Percentiles rank a stretch among this genome's conserved stretches.
These are phyloP conservation scores for Calvatia gigantea DNA, from an alignment of 768 basidiomycete species.

Conservation along the genomic window DNA sequence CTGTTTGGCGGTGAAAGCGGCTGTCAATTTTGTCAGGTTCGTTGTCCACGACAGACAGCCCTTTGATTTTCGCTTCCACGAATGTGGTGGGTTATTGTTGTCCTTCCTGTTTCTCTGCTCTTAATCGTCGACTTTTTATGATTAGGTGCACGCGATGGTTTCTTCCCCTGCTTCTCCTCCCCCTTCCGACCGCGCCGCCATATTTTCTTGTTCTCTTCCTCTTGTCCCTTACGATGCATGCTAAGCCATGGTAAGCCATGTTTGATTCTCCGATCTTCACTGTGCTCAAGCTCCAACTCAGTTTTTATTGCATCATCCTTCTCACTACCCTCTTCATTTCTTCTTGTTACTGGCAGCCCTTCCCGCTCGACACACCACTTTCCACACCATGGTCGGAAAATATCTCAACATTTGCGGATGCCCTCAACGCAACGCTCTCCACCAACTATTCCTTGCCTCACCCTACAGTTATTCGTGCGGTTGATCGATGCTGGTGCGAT, in stretches of 20 bases:
- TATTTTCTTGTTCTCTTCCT: conserved; percentile 78
- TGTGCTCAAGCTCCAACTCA: conserved; percentile 26
- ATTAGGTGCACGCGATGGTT: conserved; percentile 85
- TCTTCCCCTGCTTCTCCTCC: conserved; percentile 70
- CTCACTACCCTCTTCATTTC: conserved; percentile 81
- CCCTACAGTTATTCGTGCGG: conserved; percentile 58
- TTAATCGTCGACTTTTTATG: conserved; percentile 2
- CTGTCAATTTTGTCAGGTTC: neutral
- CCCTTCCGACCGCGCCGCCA: conserved; percentile 76
- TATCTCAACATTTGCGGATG: conserved; percentile 71
- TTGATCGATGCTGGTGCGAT: conserved; percentile 88
- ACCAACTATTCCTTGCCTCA: conserved; percentile 37
- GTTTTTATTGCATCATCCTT: conserved; percentile 85
- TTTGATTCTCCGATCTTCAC: neutral
- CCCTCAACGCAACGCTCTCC: conserved; percentile 47
- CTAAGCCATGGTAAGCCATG: conserved; percentile 71
- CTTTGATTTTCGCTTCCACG: conserved; percentile 1
- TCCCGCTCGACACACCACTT: conserved; percentile 61
- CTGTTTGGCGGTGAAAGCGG: no score
- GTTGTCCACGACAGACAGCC: neutral
- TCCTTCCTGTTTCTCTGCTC: neutral
- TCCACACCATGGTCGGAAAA: conserved; percentile 64
- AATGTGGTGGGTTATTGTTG: conserved; percentile 50
- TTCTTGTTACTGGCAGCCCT: conserved; percentile 88
- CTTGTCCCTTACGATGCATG: conserved; percentile 74